These are phyloP conservation scores for Fusarium cicatricum DNA, from an alignment of 2,329 filamentous ascomycete genomes.

Conservation along the genomic window DNA sequence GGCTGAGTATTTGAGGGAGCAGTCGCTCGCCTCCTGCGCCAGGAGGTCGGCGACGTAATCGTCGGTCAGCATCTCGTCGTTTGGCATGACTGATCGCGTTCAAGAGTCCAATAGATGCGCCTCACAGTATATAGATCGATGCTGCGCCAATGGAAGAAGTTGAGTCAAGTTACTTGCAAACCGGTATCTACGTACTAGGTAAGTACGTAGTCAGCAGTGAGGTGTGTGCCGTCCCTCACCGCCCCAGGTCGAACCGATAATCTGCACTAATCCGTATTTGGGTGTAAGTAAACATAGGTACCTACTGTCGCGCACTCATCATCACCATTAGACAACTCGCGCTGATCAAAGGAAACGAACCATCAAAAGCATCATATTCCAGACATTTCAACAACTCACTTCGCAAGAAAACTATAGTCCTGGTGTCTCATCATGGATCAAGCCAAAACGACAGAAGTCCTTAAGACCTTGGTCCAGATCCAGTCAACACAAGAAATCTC, in stretches of 20 bases:
- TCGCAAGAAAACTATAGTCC: not conserved
- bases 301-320: constrained; percentile 11
- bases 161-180: constrained; percentile 6
- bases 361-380: not conserved
- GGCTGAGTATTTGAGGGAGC: constrained; percentile 76
- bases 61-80: constrained; percentile 69
- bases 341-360: constrained; percentile 2
- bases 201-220: no score
- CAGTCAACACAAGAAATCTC: constrained; percentile 69
- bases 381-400: no score
- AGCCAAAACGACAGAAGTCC: constrained; percentile 50
- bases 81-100: constrained; percentile 45
- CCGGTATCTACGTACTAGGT: no score
- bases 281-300: constrained; percentile 55
- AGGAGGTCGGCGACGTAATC: constrained; percentile 84
- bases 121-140: constrained; percentile 2
- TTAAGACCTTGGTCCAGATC: constrained; percentile 61
- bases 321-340: constrained; percentile 6
- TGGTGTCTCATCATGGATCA: constrained; percentile 39
- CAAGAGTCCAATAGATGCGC: not conserved
- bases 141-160: constrained; percentile 15
- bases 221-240: constrained; percentile 37
- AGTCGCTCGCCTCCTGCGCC: constrained; percentile 78
- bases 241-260: constrained; percentile 10
- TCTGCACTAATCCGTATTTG: constrained; percentile 41